phyloP scores from a whole-genome alignment of 495 filamentous ascomycete genomes.

The Hypomontagnella submonticulosa region DNA sequence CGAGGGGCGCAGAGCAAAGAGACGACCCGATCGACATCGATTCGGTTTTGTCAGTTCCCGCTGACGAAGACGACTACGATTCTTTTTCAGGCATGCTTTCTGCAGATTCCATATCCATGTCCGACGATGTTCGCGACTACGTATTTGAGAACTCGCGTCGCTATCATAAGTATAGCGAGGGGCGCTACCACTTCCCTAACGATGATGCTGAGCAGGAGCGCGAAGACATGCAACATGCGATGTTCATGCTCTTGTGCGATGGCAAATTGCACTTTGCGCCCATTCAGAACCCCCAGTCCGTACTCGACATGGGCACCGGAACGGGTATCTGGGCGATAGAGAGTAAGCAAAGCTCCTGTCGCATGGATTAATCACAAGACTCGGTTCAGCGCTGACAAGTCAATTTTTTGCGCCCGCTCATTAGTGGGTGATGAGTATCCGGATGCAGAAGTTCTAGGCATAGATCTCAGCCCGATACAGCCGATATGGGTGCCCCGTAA shows the following conservation, averaged over 20 bases:
- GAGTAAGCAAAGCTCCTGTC: constrained; percentile 47
- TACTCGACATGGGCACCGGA: constrained; percentile 70
- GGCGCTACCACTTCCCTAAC: constrained; percentile 67
- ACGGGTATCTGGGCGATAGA: constrained; percentile 73
- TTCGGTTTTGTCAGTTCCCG: constrained; percentile 37
- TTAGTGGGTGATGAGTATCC: constrained; percentile 62
- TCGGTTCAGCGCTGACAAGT: constrained; percentile 19
- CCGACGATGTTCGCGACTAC: constrained; percentile 59
- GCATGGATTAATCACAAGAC: not conserved
- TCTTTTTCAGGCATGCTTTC: constrained; percentile 32
- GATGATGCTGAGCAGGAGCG: constrained; percentile 63
- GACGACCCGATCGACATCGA: constrained; percentile 24
- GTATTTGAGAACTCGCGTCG: constrained; percentile 69
- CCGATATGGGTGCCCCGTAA: constrained; percentile 64
- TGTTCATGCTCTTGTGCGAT: constrained; percentile 52
- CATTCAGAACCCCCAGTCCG: constrained; percentile 54
- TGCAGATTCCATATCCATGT: constrained; percentile 40
- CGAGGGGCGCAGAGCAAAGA: constrained; percentile 27
- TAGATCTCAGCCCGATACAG: constrained; percentile 71
- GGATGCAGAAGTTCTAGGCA: constrained; percentile 61
- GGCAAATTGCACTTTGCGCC: constrained; percentile 63
- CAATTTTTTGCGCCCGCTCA: constrained; percentile 13
- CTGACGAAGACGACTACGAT: constrained; percentile 37
- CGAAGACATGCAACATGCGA: constrained; percentile 58
- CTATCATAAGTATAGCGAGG: constrained; percentile 69